Base-by-base conservation (phyloP, 805 yeast genomes). In the Peterozyma toletana region DNA sequence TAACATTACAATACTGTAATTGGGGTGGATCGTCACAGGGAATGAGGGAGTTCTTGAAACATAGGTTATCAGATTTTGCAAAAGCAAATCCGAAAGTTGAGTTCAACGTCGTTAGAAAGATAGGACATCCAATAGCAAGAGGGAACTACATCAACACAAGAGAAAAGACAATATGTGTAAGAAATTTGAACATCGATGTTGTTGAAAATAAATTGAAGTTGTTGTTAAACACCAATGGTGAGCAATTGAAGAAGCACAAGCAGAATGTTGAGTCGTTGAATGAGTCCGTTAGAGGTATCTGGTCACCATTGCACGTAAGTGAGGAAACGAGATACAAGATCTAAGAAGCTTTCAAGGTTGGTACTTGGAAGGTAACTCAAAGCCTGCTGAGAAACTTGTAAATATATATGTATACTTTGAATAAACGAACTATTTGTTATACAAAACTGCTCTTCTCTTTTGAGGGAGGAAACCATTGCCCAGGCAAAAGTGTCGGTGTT, bases 11-110 rank as follows among this genome's bases (percentile, higher is more conserved):
- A 48, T 93, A 82, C 66, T 89, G 96, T 68, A 89, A 93, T 71
- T 84, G 95, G 83, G 98, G 97, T 37, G 98, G 97, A 17, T 84
- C 95, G 2, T 90, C 98, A 1, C 71, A 72, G 42, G 97, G 97
- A 3, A 75, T 89, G 67, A 71, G 68, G 58, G 80, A 83, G 44
- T 78, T 84, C 47, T 65, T 93, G 36, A 67, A 72, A 37, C 71
- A 60, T 42, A 71, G 75, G 53, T 70, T 77, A 30, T 66, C 74
- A 42, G 49, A 66, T 9, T 64, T 86, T 46, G 93, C 96, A 3
- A 50, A 59, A 16, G 54, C 66, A 39, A 71, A 86, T 57, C 81
- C 86, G 35, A 73, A 76, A 48, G 77, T 89, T 39, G 83, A 84
- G 59, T 84, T 91, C 57, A 80, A 80, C 45, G 75, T 91, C 9